These are phyloP conservation scores for Amylostereum areolatum DNA, from an alignment of 1,284 basidiomycete species.

Conservation along the genomic window DNA sequence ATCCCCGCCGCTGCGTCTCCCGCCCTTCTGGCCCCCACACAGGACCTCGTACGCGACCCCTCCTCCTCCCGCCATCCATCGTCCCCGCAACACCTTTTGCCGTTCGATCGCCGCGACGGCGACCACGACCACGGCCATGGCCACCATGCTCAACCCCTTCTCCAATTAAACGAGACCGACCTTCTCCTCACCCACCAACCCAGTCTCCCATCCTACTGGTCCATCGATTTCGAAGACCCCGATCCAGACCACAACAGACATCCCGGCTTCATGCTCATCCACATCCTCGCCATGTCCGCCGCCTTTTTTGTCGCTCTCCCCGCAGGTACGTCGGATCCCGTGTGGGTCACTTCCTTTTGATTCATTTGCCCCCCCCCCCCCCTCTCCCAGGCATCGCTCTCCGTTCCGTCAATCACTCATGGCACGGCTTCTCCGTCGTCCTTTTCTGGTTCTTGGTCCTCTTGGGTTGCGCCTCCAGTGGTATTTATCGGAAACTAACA, in stretches of 20 bases:
- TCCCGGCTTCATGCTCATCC: conserved; percentile 60
- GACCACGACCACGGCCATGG: conserved; percentile 27
- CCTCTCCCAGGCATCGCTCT: conserved; percentile 58
- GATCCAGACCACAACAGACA: conserved; percentile 40
- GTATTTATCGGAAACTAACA: conserved; percentile 67
- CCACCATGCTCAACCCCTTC: conserved; percentile 42
- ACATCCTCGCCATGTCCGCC: conserved; percentile 60
- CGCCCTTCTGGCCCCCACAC: no score
- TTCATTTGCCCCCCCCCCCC: neutral
- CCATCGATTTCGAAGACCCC: conserved; percentile 60
- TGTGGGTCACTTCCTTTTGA: conserved; percentile 1
- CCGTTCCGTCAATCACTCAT: conserved; percentile 64
- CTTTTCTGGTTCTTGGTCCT: conserved; percentile 51
- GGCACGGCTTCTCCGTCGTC: conserved; percentile 47
- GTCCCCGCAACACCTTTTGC: neutral
- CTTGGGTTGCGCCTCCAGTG: conserved; percentile 58
- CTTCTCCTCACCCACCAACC: conserved; percentile 55
- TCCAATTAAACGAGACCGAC: conserved; percentile 69
- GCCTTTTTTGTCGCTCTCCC: conserved; percentile 78
- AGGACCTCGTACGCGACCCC: neutral
- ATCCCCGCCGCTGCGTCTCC: no score
- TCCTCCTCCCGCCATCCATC: conserved; percentile 23
- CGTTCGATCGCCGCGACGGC: conserved; percentile 21
- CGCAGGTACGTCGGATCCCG: conserved; percentile 43
- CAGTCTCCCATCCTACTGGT: conserved; percentile 74